Conservation (phyloP, 83 land plant genomes). For the Diphasiastrum complanatum region DNA sequence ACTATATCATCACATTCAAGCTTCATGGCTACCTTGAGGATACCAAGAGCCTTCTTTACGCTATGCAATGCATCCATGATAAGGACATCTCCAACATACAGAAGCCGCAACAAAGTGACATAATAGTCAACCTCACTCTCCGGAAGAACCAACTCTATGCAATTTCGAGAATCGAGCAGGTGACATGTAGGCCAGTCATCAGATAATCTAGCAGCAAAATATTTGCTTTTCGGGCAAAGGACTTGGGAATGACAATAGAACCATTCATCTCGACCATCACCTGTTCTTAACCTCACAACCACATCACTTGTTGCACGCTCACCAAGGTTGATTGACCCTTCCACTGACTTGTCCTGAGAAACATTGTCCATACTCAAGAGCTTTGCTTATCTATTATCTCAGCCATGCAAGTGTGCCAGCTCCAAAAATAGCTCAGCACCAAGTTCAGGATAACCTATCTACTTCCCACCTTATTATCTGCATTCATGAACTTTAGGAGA, state of each 20-base stretch:
- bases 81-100: conserved; percentile 35
- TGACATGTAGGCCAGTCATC: conserved; percentile 78
- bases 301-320: conserved; percentile 73
- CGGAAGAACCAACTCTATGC: conserved; percentile 58
- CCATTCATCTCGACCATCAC: conserved; percentile 70
- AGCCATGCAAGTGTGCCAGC: no score
- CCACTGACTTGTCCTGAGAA: no score
- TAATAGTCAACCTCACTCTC: conserved; percentile 61
- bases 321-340: conserved; percentile 28
- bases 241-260: conserved; percentile 60
- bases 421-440: no score
- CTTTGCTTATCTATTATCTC: no score
- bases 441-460: no score
- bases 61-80: conserved; percentile 43
- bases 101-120: conserved; percentile 50
- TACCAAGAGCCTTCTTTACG: conserved; percentile 65
- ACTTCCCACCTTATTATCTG: no score
- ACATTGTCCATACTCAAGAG: no score
- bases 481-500: no score
- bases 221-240: conserved; percentile 50
- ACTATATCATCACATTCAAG: conserved; percentile 53
- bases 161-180: conserved; percentile 55
- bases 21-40: conserved; percentile 51
- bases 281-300: conserved; percentile 62
- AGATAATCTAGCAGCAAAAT: conserved; percentile 72